Base-by-base conservation (phyloP, 2,329 filamentous ascomycete species). In the Fusarium decemcellulare region DNA sequence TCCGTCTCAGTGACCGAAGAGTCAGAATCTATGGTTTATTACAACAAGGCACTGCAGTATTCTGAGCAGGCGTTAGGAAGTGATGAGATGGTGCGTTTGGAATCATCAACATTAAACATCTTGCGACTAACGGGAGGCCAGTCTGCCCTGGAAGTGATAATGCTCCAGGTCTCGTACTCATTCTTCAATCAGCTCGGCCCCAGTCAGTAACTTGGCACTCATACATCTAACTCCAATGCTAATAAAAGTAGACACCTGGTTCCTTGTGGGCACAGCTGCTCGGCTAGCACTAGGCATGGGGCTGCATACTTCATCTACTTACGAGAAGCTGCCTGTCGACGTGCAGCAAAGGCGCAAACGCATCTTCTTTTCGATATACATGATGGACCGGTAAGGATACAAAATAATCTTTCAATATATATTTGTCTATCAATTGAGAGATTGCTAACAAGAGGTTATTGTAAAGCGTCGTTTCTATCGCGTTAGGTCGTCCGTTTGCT, bases 101-200 rank as follows among this genome's bases (percentile, higher is more conserved):
- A 47, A 16, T 36, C 11, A 10, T 32, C n/a, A 10, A 5, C 30
- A 23, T 14, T 3, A 27, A 10, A 34, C 14, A 12, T 27, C 27
- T 46, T 15, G 18, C 18, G 8, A 46, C 39, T 62, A 16, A 59
- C 59, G 43, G 14, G 54, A 11, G 6, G 5, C 3, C 32, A 82
- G 78, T 76, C 79, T n/a, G 81, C 81, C 0, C 63, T 85, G 8
- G 82, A 84, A 46, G 81, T 80, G 5, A 72, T 84, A 34, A 81
- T 81, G 72, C 76, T 85, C 1, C 83, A 85, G 55, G 82, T 85
- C 0, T 84, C 82, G 0, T 85, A 83, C 51, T 84, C 82, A 0
- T 84, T 85, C 59, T 85, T 85, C 72, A 85, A 84, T 52, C 81
- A 83, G 47, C 68, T 84, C 4, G 82, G 82, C 2, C 83, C 83